Evolutionary conservation across 1,284 basidiomycete genomes (phyloP).

Genomic region (Ceratobasidium theobromae): DNA sequence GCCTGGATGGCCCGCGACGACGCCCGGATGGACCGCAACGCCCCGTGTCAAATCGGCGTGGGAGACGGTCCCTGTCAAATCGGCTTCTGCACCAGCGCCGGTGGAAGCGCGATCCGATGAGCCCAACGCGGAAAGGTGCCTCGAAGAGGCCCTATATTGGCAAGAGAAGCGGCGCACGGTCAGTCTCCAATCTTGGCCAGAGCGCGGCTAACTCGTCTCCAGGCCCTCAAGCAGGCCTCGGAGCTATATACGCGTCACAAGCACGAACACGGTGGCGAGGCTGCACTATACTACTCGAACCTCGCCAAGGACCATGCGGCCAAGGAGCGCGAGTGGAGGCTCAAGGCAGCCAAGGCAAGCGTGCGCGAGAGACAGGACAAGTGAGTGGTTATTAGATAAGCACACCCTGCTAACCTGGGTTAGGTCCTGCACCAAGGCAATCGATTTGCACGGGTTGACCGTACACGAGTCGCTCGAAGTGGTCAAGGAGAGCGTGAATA

Average conservation of each 20-base stretch:
- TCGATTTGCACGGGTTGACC: slow-evolving; percentile 32
- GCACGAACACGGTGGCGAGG: slow-evolving; percentile 27
- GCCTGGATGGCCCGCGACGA: no score
- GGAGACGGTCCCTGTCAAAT: no score
- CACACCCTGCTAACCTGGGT: not conserved
- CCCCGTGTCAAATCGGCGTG: no score
- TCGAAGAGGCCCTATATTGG: slow-evolving; percentile 27
- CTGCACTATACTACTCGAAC: slow-evolving; percentile 31
- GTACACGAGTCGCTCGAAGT: slow-evolving; percentile 29
- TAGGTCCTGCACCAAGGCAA: slow-evolving; percentile 19
- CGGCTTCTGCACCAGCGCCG: not conserved
- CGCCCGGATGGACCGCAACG: no score
- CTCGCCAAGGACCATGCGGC: slow-evolving; percentile 18
- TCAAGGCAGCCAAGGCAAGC: slow-evolving; percentile 29
- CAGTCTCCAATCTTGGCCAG: not conserved
- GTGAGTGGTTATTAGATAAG: slow-evolving; percentile 1
- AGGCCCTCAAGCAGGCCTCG: slow-evolving; percentile 26
- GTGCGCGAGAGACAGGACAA: slow-evolving; percentile 15
- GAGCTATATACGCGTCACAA: slow-evolving; percentile 18
- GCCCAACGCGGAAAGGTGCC: not conserved
- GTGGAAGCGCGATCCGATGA: not conserved
- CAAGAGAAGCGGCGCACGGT: slow-evolving; percentile 16
- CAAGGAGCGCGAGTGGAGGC: slow-evolving; percentile 29
- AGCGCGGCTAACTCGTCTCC: not conserved
- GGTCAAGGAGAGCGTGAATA: slow-evolving; percentile 29